Conservation (phyloP, 2,329 filamentous ascomycete genomes). For the Volutella citrinella region DNA sequence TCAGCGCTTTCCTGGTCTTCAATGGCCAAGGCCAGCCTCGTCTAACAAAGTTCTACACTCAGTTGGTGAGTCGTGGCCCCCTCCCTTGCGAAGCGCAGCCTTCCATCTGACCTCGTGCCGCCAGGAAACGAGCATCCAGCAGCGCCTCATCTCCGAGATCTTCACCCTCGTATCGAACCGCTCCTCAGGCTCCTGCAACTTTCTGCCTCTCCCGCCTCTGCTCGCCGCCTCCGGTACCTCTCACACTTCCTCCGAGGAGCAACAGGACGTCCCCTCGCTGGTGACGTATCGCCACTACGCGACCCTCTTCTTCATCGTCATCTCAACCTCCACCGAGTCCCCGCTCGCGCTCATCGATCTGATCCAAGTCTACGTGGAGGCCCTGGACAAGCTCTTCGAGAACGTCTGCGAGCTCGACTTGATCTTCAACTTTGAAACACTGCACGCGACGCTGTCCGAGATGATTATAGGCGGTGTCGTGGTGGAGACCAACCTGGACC, state of each 20-base stretch:
- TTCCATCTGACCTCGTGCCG: too few relatives aligned
- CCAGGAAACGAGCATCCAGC: slow-evolving; percentile 95
- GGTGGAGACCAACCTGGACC: slow-evolving; percentile 85
- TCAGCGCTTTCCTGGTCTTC: slow-evolving; percentile 98
- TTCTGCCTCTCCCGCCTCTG: slow-evolving; percentile 74
- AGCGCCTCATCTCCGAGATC: slow-evolving; percentile 94
- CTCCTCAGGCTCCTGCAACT: slow-evolving; percentile 91
- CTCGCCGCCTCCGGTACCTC: slow-evolving; percentile 62
- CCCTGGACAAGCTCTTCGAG: slow-evolving; percentile 91
- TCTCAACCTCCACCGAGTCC: slow-evolving; percentile 93
- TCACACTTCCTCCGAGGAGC: slow-evolving; percentile 61
- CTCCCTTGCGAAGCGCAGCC: too few relatives aligned
- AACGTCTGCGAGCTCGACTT: slow-evolving; percentile 98
- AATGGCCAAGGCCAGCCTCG: slow-evolving; percentile 97
- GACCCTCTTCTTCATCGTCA: slow-evolving; percentile 97
- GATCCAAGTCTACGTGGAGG: slow-evolving; percentile 97
- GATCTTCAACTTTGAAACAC: slow-evolving; percentile 98
- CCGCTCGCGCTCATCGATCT: slow-evolving; percentile 93
- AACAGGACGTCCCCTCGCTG: slow-evolving; percentile 88
- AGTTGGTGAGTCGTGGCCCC: too few relatives aligned
- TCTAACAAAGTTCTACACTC: slow-evolving; percentile 97
- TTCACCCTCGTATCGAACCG: slow-evolving; percentile 93
- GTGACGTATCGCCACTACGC: slow-evolving; percentile 98
- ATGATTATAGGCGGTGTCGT: slow-evolving; percentile 96
- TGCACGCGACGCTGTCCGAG: slow-evolving; percentile 86